Conservation (phyloP, 257 asterid species). For the Salvia miltiorrhiza region DNA sequence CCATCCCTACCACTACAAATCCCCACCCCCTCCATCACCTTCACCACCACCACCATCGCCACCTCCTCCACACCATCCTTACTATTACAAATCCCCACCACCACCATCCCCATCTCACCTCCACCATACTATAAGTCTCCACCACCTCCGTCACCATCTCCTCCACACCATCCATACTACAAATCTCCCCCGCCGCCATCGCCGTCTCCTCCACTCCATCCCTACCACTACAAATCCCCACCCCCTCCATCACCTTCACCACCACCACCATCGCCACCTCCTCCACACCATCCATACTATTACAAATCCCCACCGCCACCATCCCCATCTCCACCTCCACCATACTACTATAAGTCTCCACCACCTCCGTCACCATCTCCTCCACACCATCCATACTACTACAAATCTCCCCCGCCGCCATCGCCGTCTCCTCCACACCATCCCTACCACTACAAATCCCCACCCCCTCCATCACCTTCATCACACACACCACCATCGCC, state of each 20-base stretch:
- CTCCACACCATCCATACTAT: neutral
- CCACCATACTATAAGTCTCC: slow-evolving; percentile 24
- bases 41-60: slow-evolving; percentile 14
- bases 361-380: slow-evolving; percentile 33
- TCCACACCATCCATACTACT: slow-evolving; percentile 25
- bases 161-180: slow-evolving; percentile 1
- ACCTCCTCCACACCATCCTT: slow-evolving; percentile 11
- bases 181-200: slow-evolving; percentile 33
- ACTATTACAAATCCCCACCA: slow-evolving; percentile 19
- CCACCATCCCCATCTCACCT: slow-evolving; percentile 11
- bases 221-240: slow-evolving; percentile 25
- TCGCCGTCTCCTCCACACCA: neutral
- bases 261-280: slow-evolving; percentile 17
- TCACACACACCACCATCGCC: slow-evolving; percentile 20
- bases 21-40: slow-evolving; percentile 24
- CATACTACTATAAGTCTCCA: slow-evolving; percentile 23
- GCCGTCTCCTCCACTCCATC: slow-evolving; percentile 18
- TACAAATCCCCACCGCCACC: slow-evolving; percentile 35
- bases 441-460: neutral
- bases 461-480: slow-evolving; percentile 30
- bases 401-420: slow-evolving; percentile 32
- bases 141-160: slow-evolving; percentile 19
- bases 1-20: no score
- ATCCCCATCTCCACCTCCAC: neutral
- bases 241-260: no score